These are phyloP conservation scores for Wickerhamomyces strasburgensis DNA, from an alignment of 805 yeast genomes.

Conservation along the genomic window DNA sequence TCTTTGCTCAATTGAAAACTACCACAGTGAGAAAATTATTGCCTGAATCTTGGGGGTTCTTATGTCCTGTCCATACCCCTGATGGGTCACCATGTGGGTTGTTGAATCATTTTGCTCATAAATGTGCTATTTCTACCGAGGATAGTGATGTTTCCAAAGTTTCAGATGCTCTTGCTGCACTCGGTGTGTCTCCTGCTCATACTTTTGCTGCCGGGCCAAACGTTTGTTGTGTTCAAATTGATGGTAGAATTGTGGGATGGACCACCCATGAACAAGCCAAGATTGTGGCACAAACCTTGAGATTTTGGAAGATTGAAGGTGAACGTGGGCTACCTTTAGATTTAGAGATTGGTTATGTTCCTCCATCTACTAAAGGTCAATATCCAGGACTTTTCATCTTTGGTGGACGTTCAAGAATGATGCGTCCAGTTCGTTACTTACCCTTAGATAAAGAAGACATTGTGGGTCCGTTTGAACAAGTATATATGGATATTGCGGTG, in stretches of 20 bases:
- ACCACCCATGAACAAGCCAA: conserved; percentile 85
- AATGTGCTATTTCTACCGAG: conserved; percentile 79
- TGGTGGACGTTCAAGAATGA: conserved; percentile 92
- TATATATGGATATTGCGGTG: conserved; percentile 93
- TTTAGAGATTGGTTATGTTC: conserved; percentile 91
- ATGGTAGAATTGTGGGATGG: conserved; percentile 93
- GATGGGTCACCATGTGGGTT: conserved; percentile 99
- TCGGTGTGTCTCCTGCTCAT: conserved; percentile 81
- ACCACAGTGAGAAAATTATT: conserved; percentile 93
- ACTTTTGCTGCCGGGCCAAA: conserved; percentile 84
- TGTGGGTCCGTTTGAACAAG: conserved; percentile 97
- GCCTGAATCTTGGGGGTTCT: conserved; percentile 98
- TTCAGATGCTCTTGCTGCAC: conserved; percentile 55
- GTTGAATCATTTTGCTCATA: conserved; percentile 93
- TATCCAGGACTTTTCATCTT: conserved; percentile 93
- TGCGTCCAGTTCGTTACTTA: conserved; percentile 89
- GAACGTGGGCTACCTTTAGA: conserved; percentile 72
- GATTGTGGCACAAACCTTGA: conserved; percentile 80
- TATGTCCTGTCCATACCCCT: conserved; percentile 98
- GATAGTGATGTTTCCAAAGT: conserved; percentile 70
- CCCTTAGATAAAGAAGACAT: conserved; percentile 80
- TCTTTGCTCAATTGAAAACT: conserved; percentile 96
- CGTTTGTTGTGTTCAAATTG: conserved; percentile 85
- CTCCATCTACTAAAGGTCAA: conserved; percentile 94
- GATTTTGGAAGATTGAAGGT: conserved; percentile 91